phyloP scores from a whole-genome alignment of 1,284 basidiomycete species.

The Rhodotorula glutinis region DNA sequence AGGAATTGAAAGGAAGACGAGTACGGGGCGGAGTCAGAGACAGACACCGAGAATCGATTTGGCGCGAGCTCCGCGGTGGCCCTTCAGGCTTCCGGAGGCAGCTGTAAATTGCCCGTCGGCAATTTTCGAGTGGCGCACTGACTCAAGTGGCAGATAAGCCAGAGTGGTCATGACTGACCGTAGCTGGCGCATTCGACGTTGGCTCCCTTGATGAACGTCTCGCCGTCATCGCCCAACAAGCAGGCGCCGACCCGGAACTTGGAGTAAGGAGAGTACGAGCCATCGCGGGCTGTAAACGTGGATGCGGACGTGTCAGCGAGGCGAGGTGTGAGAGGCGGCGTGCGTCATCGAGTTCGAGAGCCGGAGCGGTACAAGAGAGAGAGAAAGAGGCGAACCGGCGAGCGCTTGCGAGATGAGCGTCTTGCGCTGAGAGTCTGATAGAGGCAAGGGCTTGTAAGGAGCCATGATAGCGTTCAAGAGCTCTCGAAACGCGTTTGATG shows the following conservation, averaged over 20 bases:
- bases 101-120: too few relatives aligned
- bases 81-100: too few relatives aligned
- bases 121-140: too few relatives aligned
- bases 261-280: slow-evolving; percentile 40
- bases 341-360: too few relatives aligned
- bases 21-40: too few relatives aligned
- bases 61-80: too few relatives aligned
- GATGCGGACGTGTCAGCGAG: not conserved
- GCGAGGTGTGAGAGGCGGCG: too few relatives aligned
- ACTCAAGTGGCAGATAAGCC: not conserved
- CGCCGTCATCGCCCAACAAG: slow-evolving; percentile 46
- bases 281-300: slow-evolving; percentile 19
- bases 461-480: slow-evolving; percentile 2
- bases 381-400: slow-evolving; percentile 3
- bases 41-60: too few relatives aligned
- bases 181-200: slow-evolving; percentile 51
- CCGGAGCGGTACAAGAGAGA: not conserved
- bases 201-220: slow-evolving; percentile 46
- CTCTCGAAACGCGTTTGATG: not conserved
- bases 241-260: slow-evolving; percentile 51
- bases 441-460: slow-evolving; percentile 13
- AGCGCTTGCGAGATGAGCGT: slow-evolving; percentile 19
- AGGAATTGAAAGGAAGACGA: too few relatives aligned
- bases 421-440: slow-evolving; percentile 11
- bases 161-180: slow-evolving; percentile 30